phyloP scores from a whole-genome alignment of 2,329 filamentous ascomycete genomes.

The Monilinia fructicola region DNA sequence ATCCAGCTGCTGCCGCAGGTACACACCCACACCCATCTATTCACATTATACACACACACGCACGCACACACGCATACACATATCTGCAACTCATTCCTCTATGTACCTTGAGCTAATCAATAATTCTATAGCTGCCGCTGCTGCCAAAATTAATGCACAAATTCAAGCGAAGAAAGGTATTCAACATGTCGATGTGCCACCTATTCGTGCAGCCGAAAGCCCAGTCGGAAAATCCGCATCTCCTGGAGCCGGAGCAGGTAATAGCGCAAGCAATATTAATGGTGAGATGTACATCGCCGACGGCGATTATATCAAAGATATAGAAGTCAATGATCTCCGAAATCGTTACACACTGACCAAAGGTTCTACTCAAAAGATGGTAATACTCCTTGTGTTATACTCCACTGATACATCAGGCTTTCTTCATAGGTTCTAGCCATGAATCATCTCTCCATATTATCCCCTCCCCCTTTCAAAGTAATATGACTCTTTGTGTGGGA shows the following conservation, averaged over 20 bases:
- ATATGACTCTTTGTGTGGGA: constrained; percentile 49
- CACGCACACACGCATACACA: neutral
- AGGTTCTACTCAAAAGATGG: constrained; percentile 97
- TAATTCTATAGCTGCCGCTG: constrained; percentile 68
- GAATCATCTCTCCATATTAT: constrained; percentile 39
- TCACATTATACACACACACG: too few relatives aligned
- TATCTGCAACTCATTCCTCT: too few relatives aligned
- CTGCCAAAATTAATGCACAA: constrained; percentile 81
- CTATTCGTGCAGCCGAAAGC: constrained; percentile 57
- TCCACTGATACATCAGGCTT: constrained; percentile 62
- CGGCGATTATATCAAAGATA: constrained; percentile 97
- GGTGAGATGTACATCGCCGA: constrained; percentile 92
- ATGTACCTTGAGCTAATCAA: constrained; percentile 2
- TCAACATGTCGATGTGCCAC: constrained; percentile 86
- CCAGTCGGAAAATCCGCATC: constrained; percentile 36
- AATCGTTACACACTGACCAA: constrained; percentile 98
- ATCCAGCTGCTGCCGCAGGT: constrained; percentile 80
- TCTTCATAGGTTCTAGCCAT: constrained; percentile 41
- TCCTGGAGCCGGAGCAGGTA: constrained; percentile 34
- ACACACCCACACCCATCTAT: too few relatives aligned
- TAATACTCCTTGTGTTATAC: constrained; percentile 73
- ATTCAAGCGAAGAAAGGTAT: constrained; percentile 84
- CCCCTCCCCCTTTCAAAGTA: constrained; percentile 39
- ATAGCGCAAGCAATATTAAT: constrained; percentile 60
- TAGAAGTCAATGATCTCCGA: constrained; percentile 96